Evolutionary conservation across 1,139 yeast species (phyloP).

Genomic region (Hansenula sp.): DNA sequence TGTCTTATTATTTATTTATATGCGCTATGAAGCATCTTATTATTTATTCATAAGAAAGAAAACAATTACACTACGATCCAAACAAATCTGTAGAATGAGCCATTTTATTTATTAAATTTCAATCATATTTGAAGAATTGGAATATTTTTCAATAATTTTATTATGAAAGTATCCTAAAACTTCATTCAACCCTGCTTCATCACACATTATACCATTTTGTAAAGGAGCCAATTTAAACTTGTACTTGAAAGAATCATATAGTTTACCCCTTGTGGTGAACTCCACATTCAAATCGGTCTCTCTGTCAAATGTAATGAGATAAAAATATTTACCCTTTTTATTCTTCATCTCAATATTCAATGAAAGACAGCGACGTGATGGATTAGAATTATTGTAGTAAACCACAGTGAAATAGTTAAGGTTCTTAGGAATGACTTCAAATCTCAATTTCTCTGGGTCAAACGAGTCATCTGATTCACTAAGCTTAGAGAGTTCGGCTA

Average conservation of each 20-base stretch:
- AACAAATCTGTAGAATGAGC: too few relatives aligned
- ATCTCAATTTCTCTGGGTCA: constrained; percentile 7
- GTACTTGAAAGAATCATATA: constrained; percentile 3
- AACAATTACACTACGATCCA: too few relatives aligned
- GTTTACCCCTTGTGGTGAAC: constrained; percentile 6
- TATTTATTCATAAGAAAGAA: not conserved
- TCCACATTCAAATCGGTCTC: constrained; percentile 6
- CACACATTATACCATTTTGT: constrained; percentile 14
- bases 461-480: not conserved
- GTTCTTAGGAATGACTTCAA: constrained; percentile 18
- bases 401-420: constrained; percentile 15
- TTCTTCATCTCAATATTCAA: constrained; percentile 14
- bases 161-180: constrained; percentile 16
- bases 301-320: constrained; percentile 5
- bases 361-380: constrained; percentile 5
- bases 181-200: constrained; percentile 10
- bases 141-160: constrained; percentile 5
- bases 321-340: constrained; percentile 3
- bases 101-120: too few relatives aligned
- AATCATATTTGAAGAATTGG: not conserved
- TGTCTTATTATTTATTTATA: constrained; percentile 3
- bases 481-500: constrained; percentile 5
- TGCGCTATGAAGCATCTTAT: constrained; percentile 5
- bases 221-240: constrained; percentile 10
- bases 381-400: constrained; percentile 12